Conservation (phyloP, 495 filamentous ascomycete genomes). For the Penicillium cataractarum region DNA sequence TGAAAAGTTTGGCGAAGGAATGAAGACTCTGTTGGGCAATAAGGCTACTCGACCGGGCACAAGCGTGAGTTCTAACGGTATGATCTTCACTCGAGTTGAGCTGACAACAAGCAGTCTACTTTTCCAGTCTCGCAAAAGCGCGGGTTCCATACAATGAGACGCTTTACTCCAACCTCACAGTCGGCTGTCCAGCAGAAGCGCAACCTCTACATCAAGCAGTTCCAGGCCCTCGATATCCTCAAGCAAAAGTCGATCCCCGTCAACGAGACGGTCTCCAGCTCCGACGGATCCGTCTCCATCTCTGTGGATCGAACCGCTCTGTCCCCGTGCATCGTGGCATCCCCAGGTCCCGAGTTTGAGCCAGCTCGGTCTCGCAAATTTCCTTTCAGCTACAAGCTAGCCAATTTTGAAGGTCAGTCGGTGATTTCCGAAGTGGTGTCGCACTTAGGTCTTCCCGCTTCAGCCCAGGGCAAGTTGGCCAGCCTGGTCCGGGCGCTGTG, state of each 20-base stretch:
- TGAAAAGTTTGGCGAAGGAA: conserved; percentile 73
- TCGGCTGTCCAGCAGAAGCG: conserved; percentile 48
- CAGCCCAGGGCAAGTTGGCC: conserved; percentile 46
- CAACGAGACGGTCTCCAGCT: conserved; percentile 39
- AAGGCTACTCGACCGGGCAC: conserved; percentile 27
- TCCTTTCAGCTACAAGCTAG: conserved; percentile 60
- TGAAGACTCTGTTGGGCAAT: conserved; percentile 59
- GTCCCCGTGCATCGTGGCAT: conserved; percentile 69
- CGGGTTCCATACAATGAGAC: conserved; percentile 55
- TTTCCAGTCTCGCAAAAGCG: conserved; percentile 42
- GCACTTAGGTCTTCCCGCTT: conserved; percentile 54
- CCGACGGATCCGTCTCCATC: conserved; percentile 59
- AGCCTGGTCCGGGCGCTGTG: conserved; percentile 57
- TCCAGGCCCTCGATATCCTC: conserved; percentile 63
- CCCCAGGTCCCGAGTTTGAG: conserved; percentile 49
- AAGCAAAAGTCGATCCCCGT: conserved; percentile 53
- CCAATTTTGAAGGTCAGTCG: conserved; percentile 32
- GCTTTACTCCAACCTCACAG: conserved; percentile 20
- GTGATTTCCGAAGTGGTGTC: conserved; percentile 47
- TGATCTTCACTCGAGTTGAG: neutral
- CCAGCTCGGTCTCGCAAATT: conserved; percentile 53
- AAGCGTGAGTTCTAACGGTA: conserved; percentile 27
- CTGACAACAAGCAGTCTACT: conserved; percentile 17
- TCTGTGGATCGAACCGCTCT: conserved; percentile 65
- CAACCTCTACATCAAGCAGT: conserved; percentile 59